Base-by-base conservation (phyloP, 345 rosid genomes). In the Pistacia integerrima region DNA sequence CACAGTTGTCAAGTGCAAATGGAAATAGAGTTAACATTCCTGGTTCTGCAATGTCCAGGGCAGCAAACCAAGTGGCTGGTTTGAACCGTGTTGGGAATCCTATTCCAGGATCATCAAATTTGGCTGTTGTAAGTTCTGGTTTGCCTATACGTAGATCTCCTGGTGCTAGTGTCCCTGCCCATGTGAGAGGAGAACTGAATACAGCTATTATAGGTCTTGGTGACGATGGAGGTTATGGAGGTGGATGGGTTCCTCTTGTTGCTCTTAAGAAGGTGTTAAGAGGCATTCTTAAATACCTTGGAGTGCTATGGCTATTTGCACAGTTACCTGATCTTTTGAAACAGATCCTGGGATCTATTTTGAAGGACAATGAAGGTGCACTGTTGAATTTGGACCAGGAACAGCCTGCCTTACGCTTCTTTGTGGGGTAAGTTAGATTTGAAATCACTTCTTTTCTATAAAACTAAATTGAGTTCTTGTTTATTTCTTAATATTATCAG, bases 191-290 rank as follows among this genome's bases (percentile, higher is more conserved):
- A 76, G 99, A 96, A 68, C 84, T 93, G 65, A 93, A 93, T 82
- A 96, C 98, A 8, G 96, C 99, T 51, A 97, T 94, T 81, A 94
- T 97, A 48, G 98, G 99, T 75, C 94, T 97, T 69, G 98, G 97
- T 69, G 98, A 97, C 72, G 99, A 97, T 90, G 99, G 99, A 78
- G 99, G 98, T 57, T 94, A 97, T 86, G 98, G 97, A 36, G 99
- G 98, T 72, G 99, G 97, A 64, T 97, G 97, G 98, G 99, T 97
- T 82, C 99, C 99, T 65, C 96, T 97, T 87, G 94, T 97, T 70
- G 99, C 97, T 69, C 98, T 97, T 71, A 94, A 97, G 90, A 97
- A 92, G 90, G 99, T 94, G 74, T 77, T 97, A 36, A 89, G 98
- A 61, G 99, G 98, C 72, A 91, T 97, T 78, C 95, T 97, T 55